Base-by-base conservation (phyloP, 805 yeast species). In the Millerago galiae region DNA sequence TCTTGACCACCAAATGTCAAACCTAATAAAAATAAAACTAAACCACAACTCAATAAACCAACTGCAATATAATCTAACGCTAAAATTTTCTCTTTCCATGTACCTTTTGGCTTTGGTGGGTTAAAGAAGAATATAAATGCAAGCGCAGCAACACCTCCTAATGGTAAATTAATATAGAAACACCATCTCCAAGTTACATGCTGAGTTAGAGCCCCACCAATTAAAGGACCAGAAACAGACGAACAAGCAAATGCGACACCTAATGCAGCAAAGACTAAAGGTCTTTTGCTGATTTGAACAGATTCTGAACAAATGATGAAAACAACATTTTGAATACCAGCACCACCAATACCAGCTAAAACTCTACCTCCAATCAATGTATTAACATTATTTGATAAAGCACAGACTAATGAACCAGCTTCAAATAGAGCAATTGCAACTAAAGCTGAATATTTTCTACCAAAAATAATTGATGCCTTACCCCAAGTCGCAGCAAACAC, bases 121-220 rank as follows among this genome's bases (percentile, higher is more conserved):
- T 67, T 62, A 55, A 74, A 71, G 15, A 69, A 63, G 5, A 68
- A 44, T 4, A 67, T 37, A 14, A 76, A 55, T 8, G 68, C 48
- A 0, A 56, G 53, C 15, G 68, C 53, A 0, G 77, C 72, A 0
- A 66, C 41, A 1, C 82, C 87, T 14, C 85, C 84, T 29, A 81
- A 59, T 3, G 88, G 86, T 30, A 83, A 58, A 58, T 82, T 83
- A 48, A 83, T 68, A 60, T 77, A 83, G 56, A 81, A 83, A 52
- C 86, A 77, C 87, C 89, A 81, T 53, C 89, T 67, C 89, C 89
- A 83, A n/a, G 75, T 62, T 5, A 70, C 76, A 40, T 71, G 63
- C 2, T 75, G 61, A 2, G 84, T 70, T 43, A 83, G 73, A 0
- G 78, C 80, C 26, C 88, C 88, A 12, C 87, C 88, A 18, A 81